Percentiles rank a stretch among this genome's conserved stretches.
phyloP scores from a whole-genome alignment of 768 basidiomycete species.

The Rhizopogon vinicolor region DNA sequence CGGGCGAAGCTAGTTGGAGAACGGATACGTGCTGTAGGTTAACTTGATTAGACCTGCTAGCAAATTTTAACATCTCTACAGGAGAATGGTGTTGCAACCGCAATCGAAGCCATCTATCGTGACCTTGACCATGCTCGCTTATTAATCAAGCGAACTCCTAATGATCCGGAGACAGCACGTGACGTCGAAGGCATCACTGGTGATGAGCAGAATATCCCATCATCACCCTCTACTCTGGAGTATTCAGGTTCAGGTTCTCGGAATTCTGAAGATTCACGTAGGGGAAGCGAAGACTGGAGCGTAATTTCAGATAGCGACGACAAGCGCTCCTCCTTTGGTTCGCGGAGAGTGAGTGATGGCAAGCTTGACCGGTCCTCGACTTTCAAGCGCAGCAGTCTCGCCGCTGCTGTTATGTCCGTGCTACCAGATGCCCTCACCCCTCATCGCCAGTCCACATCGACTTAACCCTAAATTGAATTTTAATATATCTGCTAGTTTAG shows the following conservation, averaged over 20 bases:
- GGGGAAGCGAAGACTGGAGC: conserved; percentile 82
- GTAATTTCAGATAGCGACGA: conserved; percentile 79
- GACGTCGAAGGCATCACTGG: conserved; percentile 20
- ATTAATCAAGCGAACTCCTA: conserved; percentile 59
- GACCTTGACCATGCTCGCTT: conserved; percentile 93
- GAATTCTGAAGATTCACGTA: conserved; percentile 52
- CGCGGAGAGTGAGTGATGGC: conserved; percentile 36
- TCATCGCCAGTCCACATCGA: conserved; percentile 32
- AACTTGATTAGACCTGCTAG: not conserved
- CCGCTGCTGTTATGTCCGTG: conserved; percentile 57
- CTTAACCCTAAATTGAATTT: conserved; percentile 16
- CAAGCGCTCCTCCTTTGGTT: conserved; percentile 49
- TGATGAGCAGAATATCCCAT: conserved; percentile 25
- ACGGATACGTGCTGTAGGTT: conserved; percentile 72
- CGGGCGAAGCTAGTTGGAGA: conserved; percentile 84
- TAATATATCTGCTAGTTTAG: not conserved
- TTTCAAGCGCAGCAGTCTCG: conserved; percentile 60
- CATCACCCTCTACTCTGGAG: conserved; percentile 21
- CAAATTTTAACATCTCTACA: conserved; percentile 24
- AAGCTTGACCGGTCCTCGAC: conserved; percentile 30
- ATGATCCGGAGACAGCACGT: conserved; percentile 8
- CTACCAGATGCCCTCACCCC: conserved; percentile 50
- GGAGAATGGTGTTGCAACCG: conserved; percentile 94
- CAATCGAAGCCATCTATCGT: conserved; percentile 93
- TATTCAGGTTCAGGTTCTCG: conserved; percentile 38